phyloP scores from a whole-genome alignment of 495 filamentous ascomycete genomes.

The Cryomyces minteri region DNA sequence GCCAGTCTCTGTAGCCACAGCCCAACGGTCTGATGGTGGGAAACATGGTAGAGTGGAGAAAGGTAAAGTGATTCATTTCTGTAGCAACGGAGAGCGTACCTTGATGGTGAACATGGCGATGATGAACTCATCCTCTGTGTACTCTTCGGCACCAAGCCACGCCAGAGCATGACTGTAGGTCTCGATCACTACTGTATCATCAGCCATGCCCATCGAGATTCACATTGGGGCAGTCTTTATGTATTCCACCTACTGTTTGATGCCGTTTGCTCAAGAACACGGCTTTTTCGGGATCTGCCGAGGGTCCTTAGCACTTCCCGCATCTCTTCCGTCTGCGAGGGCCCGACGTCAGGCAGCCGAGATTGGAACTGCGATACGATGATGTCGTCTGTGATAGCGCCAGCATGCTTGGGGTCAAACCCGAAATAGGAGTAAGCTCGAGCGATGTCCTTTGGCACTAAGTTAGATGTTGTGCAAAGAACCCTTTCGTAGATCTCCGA shows the following conservation, averaged over 20 bases:
- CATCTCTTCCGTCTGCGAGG: slow-evolving; percentile 27
- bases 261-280: slow-evolving; percentile 5
- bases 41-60: too few species aligned
- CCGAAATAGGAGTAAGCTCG: slow-evolving; percentile 36
- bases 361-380: slow-evolving; percentile 40
- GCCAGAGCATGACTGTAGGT: slow-evolving; percentile 41
- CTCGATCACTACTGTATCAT: slow-evolving; percentile 24
- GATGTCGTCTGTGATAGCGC: slow-evolving; percentile 29
- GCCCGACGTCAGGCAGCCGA: slow-evolving; percentile 25
- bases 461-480: too few species aligned
- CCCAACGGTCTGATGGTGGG: too few species aligned
- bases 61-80: background rate
- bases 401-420: slow-evolving; percentile 19
- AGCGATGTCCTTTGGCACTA: slow-evolving; percentile 9
- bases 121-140: slow-evolving; percentile 40
- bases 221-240: too few species aligned
- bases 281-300: slow-evolving; percentile 30
- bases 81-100: slow-evolving; percentile 16
- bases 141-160: slow-evolving; percentile 33
- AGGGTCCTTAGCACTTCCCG: slow-evolving; percentile 37
- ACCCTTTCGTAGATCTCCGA: background rate
- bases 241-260: too few species aligned
- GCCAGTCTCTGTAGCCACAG: too few species aligned
- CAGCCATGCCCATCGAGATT: background rate
- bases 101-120: slow-evolving; percentile 39